Conservation (phyloP, 2,329 filamentous ascomycete genomes). For the Penicillium sp. region DNA sequence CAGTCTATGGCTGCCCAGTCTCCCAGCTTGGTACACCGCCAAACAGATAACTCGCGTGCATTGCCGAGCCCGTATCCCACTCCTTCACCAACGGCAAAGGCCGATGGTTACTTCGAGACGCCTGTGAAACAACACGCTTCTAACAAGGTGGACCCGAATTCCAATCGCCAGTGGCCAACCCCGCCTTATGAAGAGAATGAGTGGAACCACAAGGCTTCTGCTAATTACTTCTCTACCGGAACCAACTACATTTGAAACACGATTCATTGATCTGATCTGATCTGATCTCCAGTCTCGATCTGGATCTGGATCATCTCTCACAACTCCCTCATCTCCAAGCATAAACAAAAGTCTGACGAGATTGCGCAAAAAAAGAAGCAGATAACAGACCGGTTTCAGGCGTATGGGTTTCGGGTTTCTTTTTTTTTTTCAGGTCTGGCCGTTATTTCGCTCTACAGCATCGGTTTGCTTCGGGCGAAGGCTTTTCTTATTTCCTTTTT, state of each 20-base stretch:
- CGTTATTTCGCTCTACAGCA: constrained; percentile 20
- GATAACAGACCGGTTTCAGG: constrained; percentile 32
- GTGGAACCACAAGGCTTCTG: constrained; percentile 82
- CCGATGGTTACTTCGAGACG: constrained; percentile 72
- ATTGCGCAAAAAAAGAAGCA: constrained; percentile 24
- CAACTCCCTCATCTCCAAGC: constrained; percentile 13
- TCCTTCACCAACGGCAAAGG: constrained; percentile 80
- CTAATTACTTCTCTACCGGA: constrained; percentile 77
- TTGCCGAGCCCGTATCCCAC: constrained; percentile 65
- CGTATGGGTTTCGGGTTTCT: constrained; percentile 36
- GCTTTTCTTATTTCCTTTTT: constrained; percentile 19
- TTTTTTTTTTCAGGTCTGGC: constrained; percentile 28
- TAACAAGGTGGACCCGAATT: constrained; percentile 54
- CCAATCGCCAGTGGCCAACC: constrained; percentile 82
- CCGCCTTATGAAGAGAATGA: constrained; percentile 93
- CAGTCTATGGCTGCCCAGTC: constrained; percentile 49
- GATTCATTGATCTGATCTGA: no score
- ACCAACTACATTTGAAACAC: constrained; percentile 41
- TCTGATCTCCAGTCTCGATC: constrained; percentile 9
- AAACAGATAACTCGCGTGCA: constrained; percentile 32
- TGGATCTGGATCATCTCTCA: constrained; percentile 13
- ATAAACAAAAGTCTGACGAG: constrained; percentile 25
- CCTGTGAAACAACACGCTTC: constrained; percentile 68
- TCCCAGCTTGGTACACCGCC: constrained; percentile 57
- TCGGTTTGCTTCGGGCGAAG: not conserved